Evolutionary conservation across 495 filamentous ascomycete species (phyloP), one percentile per base, ranked within the genome.

Genomic region (Neurospora sp.): DNA sequence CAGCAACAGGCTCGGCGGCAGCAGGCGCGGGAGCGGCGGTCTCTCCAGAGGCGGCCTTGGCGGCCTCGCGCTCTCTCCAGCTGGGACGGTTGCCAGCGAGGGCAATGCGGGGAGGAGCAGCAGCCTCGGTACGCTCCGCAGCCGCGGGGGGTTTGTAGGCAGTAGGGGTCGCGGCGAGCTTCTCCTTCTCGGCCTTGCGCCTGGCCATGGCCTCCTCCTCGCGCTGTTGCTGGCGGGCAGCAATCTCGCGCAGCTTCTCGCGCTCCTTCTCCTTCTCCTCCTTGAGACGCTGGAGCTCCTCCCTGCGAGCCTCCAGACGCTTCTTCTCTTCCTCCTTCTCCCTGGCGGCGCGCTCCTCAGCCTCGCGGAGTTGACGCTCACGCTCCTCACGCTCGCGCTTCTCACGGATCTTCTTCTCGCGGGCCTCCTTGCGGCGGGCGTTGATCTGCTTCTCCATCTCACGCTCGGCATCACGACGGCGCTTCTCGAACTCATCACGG

Each of bases 401-500:
- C 88, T 95, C 93, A 73, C 90, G 89, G 9, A 87, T 81, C 81
- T 87, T 91, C 75, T 87, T 87, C 77, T 97, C 94, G 74, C 85
- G 84, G 76, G 91, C 89, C 77, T 97, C 94, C 88, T 92, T 94
- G 79, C 91, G 87, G 75, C 96, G 91, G 74, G 91, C 87, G 70
- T 91, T 91, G 84, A 97, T 94, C 84, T 95, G 93, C 82, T 89
- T 90, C 85, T 97, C 90, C 70, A 96, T 88, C 76, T 98, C 95
- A 70, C 89, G 89, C 85, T 97, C 92, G 40, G 96, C 96, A 76
- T 91, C 89, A 82, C 90, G 93, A 79, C 92, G 90, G 69, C 94
- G 90, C 84, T 92, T 93, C 87, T 98, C 96, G 78, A 98, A 98
- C 81, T 98, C 93, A 76, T 97, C 92, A 78, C 93, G 92, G 75